A percentile compares a stretch with the other conserved stretches of the same genome.
phyloP scores from a whole-genome alignment of 495 filamentous ascomycete species.

The Trypethelium eluteriae region DNA sequence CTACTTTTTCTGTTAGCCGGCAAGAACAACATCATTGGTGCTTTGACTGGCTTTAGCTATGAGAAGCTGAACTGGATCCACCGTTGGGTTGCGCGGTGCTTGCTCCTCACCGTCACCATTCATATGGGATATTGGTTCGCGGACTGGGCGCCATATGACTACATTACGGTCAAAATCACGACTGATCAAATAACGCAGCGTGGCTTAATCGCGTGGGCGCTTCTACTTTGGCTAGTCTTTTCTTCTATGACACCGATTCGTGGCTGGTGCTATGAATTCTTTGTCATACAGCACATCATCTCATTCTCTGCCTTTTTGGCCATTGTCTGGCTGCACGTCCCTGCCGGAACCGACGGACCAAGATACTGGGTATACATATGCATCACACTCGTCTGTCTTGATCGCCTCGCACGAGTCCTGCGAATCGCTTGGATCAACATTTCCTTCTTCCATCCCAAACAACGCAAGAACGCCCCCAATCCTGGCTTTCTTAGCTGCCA shows the following conservation, averaged over 20 bases:
- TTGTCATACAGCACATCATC: constrained; percentile 71
- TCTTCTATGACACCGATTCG: constrained; percentile 62
- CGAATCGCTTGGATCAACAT: constrained; percentile 58
- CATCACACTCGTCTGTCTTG: constrained; percentile 60
- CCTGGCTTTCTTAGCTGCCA: constrained; percentile 39
- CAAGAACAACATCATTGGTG: constrained; percentile 25
- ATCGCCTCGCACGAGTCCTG: constrained; percentile 51
- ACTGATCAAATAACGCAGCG: constrained; percentile 58
- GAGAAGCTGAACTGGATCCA: constrained; percentile 26
- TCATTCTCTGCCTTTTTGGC: constrained; percentile 60
- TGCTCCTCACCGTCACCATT: constrained; percentile 56
- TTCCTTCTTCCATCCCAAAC: constrained; percentile 45
- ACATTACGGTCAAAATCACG: constrained; percentile 52
- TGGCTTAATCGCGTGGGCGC: constrained; percentile 65
- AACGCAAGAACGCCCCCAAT: constrained; percentile 22
- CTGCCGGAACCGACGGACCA: constrained; percentile 38
- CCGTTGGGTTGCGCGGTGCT: constrained; percentile 22
- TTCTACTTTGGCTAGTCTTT: constrained; percentile 65
- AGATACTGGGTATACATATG: constrained; percentile 60
- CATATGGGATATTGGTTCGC: constrained; percentile 67
- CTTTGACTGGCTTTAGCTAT: constrained; percentile 23
- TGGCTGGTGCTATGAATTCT: constrained; percentile 65
- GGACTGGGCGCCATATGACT: constrained; percentile 59
- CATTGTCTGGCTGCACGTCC: constrained; percentile 59
- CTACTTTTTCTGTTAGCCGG: constrained; percentile 24